phyloP scores from a whole-genome alignment of 1,284 basidiomycete genomes.

The Cutaneotrichosporon daszewskae region DNA sequence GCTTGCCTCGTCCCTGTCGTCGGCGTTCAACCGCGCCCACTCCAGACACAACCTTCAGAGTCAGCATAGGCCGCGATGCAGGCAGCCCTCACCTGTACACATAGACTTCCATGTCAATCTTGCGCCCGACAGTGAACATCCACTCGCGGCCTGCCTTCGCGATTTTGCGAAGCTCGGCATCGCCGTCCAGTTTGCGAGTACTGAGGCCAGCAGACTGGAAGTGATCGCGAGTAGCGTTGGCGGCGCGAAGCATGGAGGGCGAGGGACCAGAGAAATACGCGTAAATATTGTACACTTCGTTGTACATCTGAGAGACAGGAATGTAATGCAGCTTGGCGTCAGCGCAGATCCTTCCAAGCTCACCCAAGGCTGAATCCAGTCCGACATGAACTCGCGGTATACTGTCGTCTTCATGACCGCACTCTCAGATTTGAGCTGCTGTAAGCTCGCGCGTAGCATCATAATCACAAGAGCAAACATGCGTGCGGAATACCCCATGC shows the following conservation, averaged over 20 bases:
- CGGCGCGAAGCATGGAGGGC: constrained; percentile 55
- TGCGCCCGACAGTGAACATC: constrained; percentile 73
- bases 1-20: constrained; percentile 68
- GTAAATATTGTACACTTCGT: constrained; percentile 85
- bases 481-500: constrained; percentile 87
- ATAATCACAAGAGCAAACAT: constrained; percentile 72
- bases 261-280: constrained; percentile 82
- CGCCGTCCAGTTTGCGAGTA: constrained; percentile 57
- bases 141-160: constrained; percentile 82
- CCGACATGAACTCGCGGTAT: constrained; percentile 78
- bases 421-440: constrained; percentile 57
- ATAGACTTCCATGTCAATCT: constrained; percentile 80
- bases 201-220: constrained; percentile 42
- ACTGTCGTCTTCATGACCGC: constrained; percentile 83
- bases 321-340: constrained; percentile 75
- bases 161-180: constrained; percentile 69
- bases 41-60: constrained; percentile 63
- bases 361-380: constrained; percentile 53
- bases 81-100: constrained; percentile 63
- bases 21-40: constrained; percentile 75
- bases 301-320: constrained; percentile 75
- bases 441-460: constrained; percentile 19
- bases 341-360: constrained; percentile 4
- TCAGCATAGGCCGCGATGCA: too few species aligned
- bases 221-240: constrained; percentile 46